Conservation (phyloP, 2,329 filamentous ascomycete genomes). For the Monilinia laxa region DNA sequence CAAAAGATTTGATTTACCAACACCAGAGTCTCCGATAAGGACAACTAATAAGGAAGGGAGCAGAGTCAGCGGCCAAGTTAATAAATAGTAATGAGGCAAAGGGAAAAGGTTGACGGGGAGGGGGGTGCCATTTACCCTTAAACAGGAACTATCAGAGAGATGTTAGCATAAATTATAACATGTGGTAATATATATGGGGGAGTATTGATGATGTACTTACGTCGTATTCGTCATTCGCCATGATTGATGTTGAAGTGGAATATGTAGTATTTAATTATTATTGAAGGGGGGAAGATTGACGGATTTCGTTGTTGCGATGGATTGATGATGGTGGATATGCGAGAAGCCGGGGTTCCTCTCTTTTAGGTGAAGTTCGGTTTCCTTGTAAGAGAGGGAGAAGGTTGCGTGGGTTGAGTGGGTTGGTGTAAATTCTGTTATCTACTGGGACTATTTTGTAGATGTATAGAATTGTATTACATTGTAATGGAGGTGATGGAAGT, state of each 20-base stretch:
- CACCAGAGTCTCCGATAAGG: constrained; percentile 97
- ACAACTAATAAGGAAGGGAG: constrained; percentile 65
- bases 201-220: constrained; percentile 55
- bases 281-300: constrained; percentile 21
- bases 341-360: constrained; percentile 14
- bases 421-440: too few relatives aligned
- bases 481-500: too few relatives aligned
- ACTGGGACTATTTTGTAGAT: too few relatives aligned
- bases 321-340: constrained; percentile 26
- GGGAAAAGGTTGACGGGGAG: constrained; percentile 31
- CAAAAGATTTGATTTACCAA: constrained; percentile 99
- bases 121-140: constrained; percentile 67
- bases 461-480: too few relatives aligned
- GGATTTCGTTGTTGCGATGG: constrained; percentile 25
- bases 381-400: neutral
- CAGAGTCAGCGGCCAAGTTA: constrained; percentile 38
- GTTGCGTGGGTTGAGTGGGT: too few relatives aligned
- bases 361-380: neutral
- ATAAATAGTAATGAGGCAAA: constrained; percentile 34
- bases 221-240: constrained; percentile 99
- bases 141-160: constrained; percentile 78
- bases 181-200: neutral
- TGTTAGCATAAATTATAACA: constrained; percentile 38
- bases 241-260: constrained; percentile 51
- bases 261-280: constrained; percentile 27